Base-by-base conservation (phyloP, 2,329 filamentous ascomycete genomes). In the Colletotrichum sp. region DNA sequence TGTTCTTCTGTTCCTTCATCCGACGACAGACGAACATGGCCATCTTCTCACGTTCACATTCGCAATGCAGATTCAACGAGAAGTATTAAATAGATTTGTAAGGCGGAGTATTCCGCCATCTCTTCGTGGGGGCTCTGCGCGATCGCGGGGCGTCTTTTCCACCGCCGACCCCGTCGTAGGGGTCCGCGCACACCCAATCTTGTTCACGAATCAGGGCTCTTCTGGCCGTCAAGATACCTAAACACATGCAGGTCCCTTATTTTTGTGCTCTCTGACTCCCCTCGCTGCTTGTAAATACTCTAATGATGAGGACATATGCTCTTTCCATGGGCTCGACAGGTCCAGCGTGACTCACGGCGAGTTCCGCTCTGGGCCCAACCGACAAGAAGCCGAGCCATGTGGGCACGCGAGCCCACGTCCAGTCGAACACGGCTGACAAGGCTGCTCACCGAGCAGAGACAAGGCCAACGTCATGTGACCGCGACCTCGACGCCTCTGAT, bases 391-490 rank as follows among this genome's bases (percentile, higher is more conserved):
- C n/a, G 62, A 16, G 21, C 8, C 15, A 12, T 24, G 36, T 26
- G 39, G 39, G 28, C n/a, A 34, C 21, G 24, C 24, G 26, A 52
- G 12, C 26, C 26, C 67, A 49, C 49, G 64, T 68, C 34, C 24
- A 28, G 55, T 30, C 26, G 36, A 64, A 69, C 64, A 59, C 70
- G 39, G 68, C 67, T 39, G 62, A 71, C 71, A 34, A 71, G 72
- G 66, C 66, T 76, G 52, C 28, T 9, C 36, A 18, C 24, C 6
- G 15, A n/a, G 66, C 60, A 62, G 9, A n/a, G 24, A 26, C 72
- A 36, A 75, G 75, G 62, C 60, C 34, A n/a, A 68, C 15, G 67
- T 75, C 75, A 75, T 62, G 75, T 76, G 75, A 76, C 72, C 15
- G 12, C 16, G 28, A 34, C 49, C 55, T 64, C 49, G 24, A 39